Conservation (phyloP, 1,284 basidiomycete species). For the Heterobasidion occidentale region DNA sequence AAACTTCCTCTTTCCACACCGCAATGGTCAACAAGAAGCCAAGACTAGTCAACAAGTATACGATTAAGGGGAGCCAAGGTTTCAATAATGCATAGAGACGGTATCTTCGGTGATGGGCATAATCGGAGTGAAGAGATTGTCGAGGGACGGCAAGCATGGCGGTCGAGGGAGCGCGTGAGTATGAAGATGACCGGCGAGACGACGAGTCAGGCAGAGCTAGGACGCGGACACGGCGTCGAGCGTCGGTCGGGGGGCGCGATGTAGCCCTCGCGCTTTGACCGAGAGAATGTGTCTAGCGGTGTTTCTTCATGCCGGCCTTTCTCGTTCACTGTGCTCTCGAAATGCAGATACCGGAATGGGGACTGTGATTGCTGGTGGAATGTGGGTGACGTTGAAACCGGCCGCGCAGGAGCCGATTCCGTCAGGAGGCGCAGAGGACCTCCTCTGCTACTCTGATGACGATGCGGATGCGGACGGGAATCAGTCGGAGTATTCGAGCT, state of each 20-base stretch:
- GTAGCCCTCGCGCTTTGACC: slow-evolving; percentile 3
- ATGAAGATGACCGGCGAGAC: neutral
- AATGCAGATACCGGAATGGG: slow-evolving; percentile 27
- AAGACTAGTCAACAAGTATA: slow-evolving; percentile 61
- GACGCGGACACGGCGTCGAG: slow-evolving; percentile 1
- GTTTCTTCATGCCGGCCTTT: slow-evolving; percentile 4
- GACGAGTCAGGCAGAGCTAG: neutral
- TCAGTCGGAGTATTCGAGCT: neutral
- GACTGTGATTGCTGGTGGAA: slow-evolving; percentile 15
- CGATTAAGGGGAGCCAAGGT: slow-evolving; percentile 66
- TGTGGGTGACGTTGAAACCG: slow-evolving; percentile 16
- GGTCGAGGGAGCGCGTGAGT: slow-evolving; percentile 5
- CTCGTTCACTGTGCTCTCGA: slow-evolving; percentile 13
- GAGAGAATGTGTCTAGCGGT: neutral
- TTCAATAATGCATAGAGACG: slow-evolving; percentile 25
- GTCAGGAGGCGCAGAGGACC: slow-evolving; percentile 6
- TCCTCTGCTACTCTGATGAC: neutral
- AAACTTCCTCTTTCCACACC: slow-evolving; percentile 67
- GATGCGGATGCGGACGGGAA: slow-evolving; percentile 1
- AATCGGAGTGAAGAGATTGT: slow-evolving; percentile 11
- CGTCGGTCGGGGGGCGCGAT: neutral
- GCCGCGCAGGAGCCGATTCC: slow-evolving; percentile 11
- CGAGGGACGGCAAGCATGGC: slow-evolving; percentile 11
- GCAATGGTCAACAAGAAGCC: slow-evolving; percentile 65
- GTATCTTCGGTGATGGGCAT: slow-evolving; percentile 11